Evolutionary conservation across 2,329 filamentous ascomycete species (phyloP).

Genomic region (Thielaviopsis populi): DNA sequence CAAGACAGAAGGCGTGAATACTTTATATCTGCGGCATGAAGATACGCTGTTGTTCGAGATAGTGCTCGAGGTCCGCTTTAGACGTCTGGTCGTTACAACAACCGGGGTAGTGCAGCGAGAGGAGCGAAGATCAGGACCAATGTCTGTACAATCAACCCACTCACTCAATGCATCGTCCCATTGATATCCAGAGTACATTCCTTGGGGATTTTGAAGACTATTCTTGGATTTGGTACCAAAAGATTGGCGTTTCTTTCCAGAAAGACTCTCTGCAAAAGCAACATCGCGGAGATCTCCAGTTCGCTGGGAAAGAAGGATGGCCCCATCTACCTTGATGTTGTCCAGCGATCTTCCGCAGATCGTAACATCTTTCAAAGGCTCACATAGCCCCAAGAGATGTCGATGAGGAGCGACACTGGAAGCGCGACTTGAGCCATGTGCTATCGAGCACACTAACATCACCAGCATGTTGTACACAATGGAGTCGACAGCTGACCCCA

Average conservation of each 20-base stretch:
- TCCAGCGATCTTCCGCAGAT: constrained; percentile 24
- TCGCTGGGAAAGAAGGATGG: constrained; percentile 37
- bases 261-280: constrained; percentile 36
- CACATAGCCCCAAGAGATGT: constrained; percentile 29
- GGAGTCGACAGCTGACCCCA: background rate
- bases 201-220: background rate
- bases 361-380: constrained; percentile 25
- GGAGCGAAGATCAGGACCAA: background rate
- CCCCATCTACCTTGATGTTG: constrained; percentile 31
- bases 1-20: background rate
- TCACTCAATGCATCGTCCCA: constrained; percentile 31
- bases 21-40: background rate
- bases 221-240: background rate
- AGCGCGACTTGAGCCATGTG: constrained; percentile 33
- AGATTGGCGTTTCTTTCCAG: background rate
- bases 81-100: background rate
- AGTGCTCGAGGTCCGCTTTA: background rate
- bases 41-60: background rate
- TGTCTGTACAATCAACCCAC: constrained; percentile 22
- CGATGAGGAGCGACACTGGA: constrained; percentile 26
- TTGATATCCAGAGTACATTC: constrained; percentile 25
- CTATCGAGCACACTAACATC: constrained; percentile 31
- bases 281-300: constrained; percentile 39
- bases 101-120: background rate
- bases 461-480: constrained; percentile 24